These are phyloP conservation scores for Pisolithus sp. DNA, from an alignment of 768 basidiomycete species.

Conservation along the genomic window DNA sequence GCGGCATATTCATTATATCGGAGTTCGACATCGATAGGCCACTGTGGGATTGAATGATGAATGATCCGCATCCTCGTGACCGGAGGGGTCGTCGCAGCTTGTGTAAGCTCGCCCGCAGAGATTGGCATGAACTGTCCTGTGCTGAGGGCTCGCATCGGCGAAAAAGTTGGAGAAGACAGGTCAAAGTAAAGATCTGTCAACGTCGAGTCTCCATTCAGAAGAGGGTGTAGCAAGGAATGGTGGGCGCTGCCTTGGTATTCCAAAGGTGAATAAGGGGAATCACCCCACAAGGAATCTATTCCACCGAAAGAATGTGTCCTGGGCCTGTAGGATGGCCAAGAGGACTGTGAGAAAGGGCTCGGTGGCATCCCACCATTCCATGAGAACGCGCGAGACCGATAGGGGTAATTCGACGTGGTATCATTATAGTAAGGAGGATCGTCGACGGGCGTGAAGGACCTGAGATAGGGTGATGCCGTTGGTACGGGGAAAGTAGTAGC, in stretches of 20 bases:
- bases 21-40: slow-evolving; percentile 52
- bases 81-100: slow-evolving; percentile 54
- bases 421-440: no score
- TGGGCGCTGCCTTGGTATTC: slow-evolving; percentile 6
- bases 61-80: slow-evolving; percentile 48
- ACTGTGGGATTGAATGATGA: slow-evolving; percentile 49
- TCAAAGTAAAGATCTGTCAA: slow-evolving; percentile 49
- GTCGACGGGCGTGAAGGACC: slow-evolving; percentile 24
- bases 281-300: not conserved
- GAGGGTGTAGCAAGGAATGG: slow-evolving; percentile 23
- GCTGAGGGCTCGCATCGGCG: slow-evolving; percentile 36
- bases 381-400: slow-evolving; percentile 35
- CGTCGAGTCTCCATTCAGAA: slow-evolving; percentile 46
- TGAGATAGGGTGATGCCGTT: slow-evolving; percentile 21
- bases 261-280: slow-evolving; percentile 15
- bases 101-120: slow-evolving; percentile 38
- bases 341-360: slow-evolving; percentile 19
- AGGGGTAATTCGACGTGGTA: slow-evolving; percentile 7
- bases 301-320: slow-evolving; percentile 27
- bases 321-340: slow-evolving; percentile 2
- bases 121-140: slow-evolving; percentile 35
- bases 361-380: slow-evolving; percentile 33
- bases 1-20: slow-evolving; percentile 22
- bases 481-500: slow-evolving; percentile 29
- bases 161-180: slow-evolving; percentile 40